phyloP scores from a whole-genome alignment of 192 early-diverging fungal genomes.

The Coemansia sp. region DNA sequence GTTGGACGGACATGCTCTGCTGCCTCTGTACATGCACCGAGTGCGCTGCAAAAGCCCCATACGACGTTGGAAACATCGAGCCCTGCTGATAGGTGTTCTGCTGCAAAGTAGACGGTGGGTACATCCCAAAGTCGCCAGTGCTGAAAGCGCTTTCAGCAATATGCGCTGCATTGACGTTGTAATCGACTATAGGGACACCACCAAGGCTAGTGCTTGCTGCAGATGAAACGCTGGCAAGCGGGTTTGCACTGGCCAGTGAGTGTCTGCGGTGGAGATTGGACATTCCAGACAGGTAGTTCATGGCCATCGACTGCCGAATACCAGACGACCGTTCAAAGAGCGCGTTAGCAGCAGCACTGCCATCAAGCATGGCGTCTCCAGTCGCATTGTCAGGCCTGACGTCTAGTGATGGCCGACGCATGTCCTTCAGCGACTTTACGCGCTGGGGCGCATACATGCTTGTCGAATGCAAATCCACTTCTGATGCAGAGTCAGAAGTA shows the following conservation, averaged over 20 bases:
- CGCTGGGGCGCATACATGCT: conserved; percentile 22
- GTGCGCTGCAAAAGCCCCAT: conserved; percentile 11
- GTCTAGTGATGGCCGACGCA: conserved; percentile 40
- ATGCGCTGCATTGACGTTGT: neutral
- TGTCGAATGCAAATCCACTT: neutral
- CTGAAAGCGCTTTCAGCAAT: neutral
- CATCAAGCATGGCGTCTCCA: neutral
- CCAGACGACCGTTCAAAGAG: conserved; percentile 29
- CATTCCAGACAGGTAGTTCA: conserved; percentile 25
- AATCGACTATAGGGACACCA: neutral
- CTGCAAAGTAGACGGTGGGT: conserved; percentile 12
- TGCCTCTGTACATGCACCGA: conserved; percentile 9
- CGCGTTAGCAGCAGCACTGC: conserved; percentile 11
- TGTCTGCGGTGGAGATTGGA: conserved; percentile 38
- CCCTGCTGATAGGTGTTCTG: neutral
- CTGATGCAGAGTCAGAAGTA: neutral
- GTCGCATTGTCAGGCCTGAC: conserved; percentile 6
- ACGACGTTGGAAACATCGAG: conserved; percentile 1
- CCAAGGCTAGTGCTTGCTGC: neutral
- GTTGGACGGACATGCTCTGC: conserved; percentile 5
- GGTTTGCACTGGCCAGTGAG: conserved; percentile 34
- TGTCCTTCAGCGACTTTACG: conserved; percentile 39
- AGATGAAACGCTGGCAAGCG: neutral
- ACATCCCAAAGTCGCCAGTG: conserved; percentile 7
- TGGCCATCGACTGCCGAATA: conserved; percentile 21